Evolutionary conservation across 306 rosid species (phyloP), one percentile per base, ranked within the genome.

Genomic region (Quercus agrifolia): DNA sequence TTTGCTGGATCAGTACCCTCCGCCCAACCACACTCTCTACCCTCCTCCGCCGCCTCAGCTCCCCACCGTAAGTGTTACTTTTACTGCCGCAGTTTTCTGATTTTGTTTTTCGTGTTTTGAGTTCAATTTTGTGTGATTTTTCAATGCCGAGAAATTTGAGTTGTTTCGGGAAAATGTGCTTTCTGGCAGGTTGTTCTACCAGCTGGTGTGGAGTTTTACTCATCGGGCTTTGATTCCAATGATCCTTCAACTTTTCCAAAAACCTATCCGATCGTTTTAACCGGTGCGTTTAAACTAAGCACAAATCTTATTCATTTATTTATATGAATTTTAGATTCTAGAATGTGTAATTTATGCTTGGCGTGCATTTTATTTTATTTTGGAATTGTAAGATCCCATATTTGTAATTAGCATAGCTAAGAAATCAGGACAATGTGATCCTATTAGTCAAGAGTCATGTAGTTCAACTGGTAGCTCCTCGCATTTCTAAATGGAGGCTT

Each of bases 21-120:
- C 96, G 20, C 80, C 87, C 25, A 88, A 88, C 71, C 91, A 93
- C 84, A 4, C 99, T 80, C 94, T 86, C 82, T 93, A 83, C 58
- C 94, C 98, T 86, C 94, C 98, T 80, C 98, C 98, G 9, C 99
- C 99, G 6, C 99, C 99, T 79, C 98, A 96, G 88, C 99, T 96
- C 80, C 71, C 98, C 57, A 91, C 91, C 19, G 98, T 93, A 86
- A 91, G 90, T 82, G 41, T 71, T 56, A 2, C 35, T 20, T 0
- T 14, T 59, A 57, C 59, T 73, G n/a, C 18, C 77, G 1, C 14
- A 20, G 35, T 73, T 64, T 70, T 57, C 28, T 62, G 52, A 23
- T 61, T 61, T 14, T 51, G 78, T 58, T 70, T 68, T 13, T 72
- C 38, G 55, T 4, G 38, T 12, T 35, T 49, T 49, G 70, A 57